A percentile compares a stretch with the other conserved stretches of the same genome.
phyloP scores from a whole-genome alignment of 2,329 filamentous ascomycete species.

The Hymenoscyphus linearis region DNA sequence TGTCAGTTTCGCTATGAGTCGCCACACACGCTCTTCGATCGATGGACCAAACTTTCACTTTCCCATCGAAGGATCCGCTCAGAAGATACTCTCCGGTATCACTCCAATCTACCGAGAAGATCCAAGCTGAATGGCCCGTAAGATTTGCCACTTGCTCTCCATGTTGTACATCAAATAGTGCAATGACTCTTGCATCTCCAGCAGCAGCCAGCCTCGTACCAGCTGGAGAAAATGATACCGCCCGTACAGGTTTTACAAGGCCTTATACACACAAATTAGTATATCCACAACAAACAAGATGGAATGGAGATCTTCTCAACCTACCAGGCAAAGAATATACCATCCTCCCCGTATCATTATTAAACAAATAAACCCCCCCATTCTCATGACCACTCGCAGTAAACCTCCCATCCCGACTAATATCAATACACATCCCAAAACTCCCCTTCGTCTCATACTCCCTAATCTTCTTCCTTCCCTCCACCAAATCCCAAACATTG shows the following conservation, averaged over 20 bases:
- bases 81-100: conserved; percentile 87
- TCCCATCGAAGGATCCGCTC: conserved; percentile 85
- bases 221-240: conserved; percentile 82
- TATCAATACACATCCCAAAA: conserved; percentile 83
- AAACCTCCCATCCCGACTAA: conserved; percentile 73
- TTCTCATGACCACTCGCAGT: conserved; percentile 92
- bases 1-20: conserved; percentile 87
- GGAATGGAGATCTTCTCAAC: conserved; percentile 18
- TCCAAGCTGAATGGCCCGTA: conserved; percentile 75
- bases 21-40: conserved; percentile 80
- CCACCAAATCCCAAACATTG: conserved; percentile 73
- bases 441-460: conserved; percentile 90
- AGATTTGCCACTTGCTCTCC: conserved; percentile 90
- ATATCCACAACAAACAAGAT: conserved; percentile 1
- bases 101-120: conserved; percentile 89
- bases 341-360: conserved; percentile 81
- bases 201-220: conserved; percentile 81
- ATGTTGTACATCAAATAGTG: conserved; percentile 85
- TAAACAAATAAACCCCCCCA: conserved; percentile 89
- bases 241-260: conserved; percentile 78
- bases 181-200: conserved; percentile 83
- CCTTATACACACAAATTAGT: conserved; percentile 46
- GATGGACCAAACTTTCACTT: conserved; percentile 93
- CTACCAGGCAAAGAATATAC: conserved; percentile 77
- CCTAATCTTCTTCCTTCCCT: conserved; percentile 58